Evolutionary conservation across 2,329 filamentous ascomycete genomes (phyloP), one percentile per base, ranked within the genome.

Genomic region (Periconia digitata): DNA sequence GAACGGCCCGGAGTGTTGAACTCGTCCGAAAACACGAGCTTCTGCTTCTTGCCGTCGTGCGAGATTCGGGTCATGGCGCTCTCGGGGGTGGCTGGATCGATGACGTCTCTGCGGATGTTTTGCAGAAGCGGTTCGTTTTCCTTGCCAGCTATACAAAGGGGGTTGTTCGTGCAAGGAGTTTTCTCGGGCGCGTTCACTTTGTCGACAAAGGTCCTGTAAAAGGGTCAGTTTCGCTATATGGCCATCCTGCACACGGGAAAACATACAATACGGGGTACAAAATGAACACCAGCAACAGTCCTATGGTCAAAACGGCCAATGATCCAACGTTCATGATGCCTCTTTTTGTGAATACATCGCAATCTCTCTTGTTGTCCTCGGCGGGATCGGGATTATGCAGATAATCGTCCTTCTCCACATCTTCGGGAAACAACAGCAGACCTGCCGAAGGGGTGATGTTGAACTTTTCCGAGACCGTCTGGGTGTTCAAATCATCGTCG

Each of bases 381-480:
- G 79, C 79, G 1, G 84, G 82, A 59, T 86, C 84, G 0, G 86
- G 86, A 58, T 88, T 87, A 64, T 89, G 86, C 53, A 89, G 62
- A 54, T 82, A 85, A 62, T 89, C 86, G 63, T 89, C 86, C 60
- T 87, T 87, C 66, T 89, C 86, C 18, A 87, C 82, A 62, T 89
- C 85, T 64, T 88, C 84, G 0, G 85, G 86, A 58, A 85, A 89
- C 17, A 89, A 71, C 35, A 89, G 66, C 44, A 89, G 70, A 6
- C 84, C 84, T 13, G 84, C 81, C 2, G 83, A 85, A 1, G 86
- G 85, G 64, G 82, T 76, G 44, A 89, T 88, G 62, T 87, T 87
- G 69, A 85, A 89, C 68, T 89, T 89, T 62, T 87, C 84, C 15
- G 84, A 83, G 3, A 89, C 85, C 1, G 85, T 88, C 71, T 89